These are phyloP conservation scores for Brassica juncea DNA, from an alignment of 345 rosid genomes.

Conservation along the genomic window DNA sequence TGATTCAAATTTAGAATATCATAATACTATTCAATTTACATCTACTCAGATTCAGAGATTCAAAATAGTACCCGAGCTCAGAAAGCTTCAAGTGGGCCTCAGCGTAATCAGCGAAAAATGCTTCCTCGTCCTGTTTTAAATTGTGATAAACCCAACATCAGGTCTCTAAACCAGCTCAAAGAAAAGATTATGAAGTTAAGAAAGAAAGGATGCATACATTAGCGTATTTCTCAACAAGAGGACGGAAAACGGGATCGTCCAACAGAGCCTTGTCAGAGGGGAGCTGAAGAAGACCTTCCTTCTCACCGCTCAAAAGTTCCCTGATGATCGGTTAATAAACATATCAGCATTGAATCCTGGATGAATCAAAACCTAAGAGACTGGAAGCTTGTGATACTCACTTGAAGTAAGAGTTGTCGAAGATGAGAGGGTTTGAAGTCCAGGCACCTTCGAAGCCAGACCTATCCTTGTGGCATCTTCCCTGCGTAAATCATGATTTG, in stretches of 20 bases:
- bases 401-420: constrained; percentile 93
- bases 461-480: constrained; percentile 93
- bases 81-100: constrained; percentile 90
- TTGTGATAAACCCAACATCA: neutral
- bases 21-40: neutral
- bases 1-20: neutral
- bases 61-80: constrained; percentile 76
- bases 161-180: neutral
- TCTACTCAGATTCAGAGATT: neutral
- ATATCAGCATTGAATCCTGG: neutral
- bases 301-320: constrained; percentile 82
- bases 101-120: constrained; percentile 77
- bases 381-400: constrained; percentile 32
- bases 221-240: constrained; percentile 89
- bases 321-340: constrained; percentile 36
- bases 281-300: constrained; percentile 78
- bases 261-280: constrained; percentile 85
- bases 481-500: constrained; percentile 46
- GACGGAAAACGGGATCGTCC: constrained; percentile 84
- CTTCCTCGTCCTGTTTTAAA: constrained; percentile 79
- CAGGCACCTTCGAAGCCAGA: constrained; percentile 98
- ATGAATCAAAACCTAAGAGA: neutral
- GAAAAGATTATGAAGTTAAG: neutral
- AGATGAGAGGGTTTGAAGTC: constrained; percentile 84
- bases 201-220: constrained; percentile 44